These are phyloP conservation scores for Phytomonas sp. DNA, from an alignment of 208 protist genomes.

Conservation along the genomic window DNA sequence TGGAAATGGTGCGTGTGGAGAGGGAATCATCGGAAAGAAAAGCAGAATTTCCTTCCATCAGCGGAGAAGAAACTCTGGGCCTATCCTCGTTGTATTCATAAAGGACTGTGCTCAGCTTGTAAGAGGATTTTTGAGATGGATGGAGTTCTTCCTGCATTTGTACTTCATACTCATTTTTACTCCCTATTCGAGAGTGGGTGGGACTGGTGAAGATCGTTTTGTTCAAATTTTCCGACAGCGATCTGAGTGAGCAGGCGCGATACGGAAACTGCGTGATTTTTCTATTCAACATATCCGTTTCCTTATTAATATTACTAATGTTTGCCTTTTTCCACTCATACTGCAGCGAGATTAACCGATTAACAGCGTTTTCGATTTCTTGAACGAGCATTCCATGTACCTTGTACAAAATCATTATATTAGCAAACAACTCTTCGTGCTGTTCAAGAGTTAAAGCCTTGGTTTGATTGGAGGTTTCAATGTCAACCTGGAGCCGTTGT, in stretches of 20 bases:
- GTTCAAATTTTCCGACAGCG: not conserved
- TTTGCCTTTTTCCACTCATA: not conserved
- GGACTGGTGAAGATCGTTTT: not conserved
- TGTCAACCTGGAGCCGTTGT: not conserved
- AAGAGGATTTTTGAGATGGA: not conserved
- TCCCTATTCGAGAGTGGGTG: not conserved
- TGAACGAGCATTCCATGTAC: conserved; percentile 38
- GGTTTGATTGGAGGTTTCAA: not conserved
- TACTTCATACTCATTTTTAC: not conserved
- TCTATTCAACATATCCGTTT: not conserved
- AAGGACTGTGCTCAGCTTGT: not conserved
- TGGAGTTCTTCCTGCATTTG: not conserved
- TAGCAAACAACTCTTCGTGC: conserved; percentile 68
- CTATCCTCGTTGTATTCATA: not conserved
- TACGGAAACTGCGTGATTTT: not conserved
- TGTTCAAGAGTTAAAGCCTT: conserved; percentile 14
- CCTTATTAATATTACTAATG: not conserved
- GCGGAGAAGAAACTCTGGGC: not conserved
- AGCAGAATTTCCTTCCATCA: not conserved
- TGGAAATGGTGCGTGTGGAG: not conserved
- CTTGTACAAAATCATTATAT: conserved; percentile 43
- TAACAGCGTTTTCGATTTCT: conserved; percentile 29
- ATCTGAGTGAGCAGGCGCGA: not conserved
- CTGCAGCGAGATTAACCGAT: conserved; percentile 1
- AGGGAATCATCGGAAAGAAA: not conserved